A percentile compares a stretch with the other conserved stretches of the same genome.
Conservation (phyloP, 768 basidiomycete genomes). For the Cyathus striatus region DNA sequence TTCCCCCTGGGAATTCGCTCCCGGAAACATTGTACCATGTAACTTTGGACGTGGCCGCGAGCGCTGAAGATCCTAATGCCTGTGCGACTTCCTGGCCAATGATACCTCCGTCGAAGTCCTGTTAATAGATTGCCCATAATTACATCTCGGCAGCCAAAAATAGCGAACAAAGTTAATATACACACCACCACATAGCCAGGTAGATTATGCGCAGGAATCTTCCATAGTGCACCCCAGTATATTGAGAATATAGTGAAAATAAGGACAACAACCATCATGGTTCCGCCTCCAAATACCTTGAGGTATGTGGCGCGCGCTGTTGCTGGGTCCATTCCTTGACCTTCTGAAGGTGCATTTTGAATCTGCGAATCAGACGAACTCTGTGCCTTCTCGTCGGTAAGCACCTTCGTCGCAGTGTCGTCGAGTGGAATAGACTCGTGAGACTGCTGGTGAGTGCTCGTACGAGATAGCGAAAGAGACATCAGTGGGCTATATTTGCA, state of each 20-base stretch:
- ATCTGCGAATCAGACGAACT: no score
- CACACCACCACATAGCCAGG: conserved; percentile 50
- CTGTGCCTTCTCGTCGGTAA: no score
- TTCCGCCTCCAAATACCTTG: conserved; percentile 24
- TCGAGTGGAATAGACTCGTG: no score
- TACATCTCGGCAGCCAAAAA: not conserved
- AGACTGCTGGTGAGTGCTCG: no score
- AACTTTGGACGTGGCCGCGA: conserved; percentile 26
- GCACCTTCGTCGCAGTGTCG: no score
- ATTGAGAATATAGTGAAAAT: conserved; percentile 42
- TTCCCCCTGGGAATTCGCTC: conserved; percentile 35
- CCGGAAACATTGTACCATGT: conserved; percentile 35
- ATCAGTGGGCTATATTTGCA: no score
- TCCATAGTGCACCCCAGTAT: conserved; percentile 49
- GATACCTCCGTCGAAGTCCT: conserved; percentile 51
- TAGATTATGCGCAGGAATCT: conserved; percentile 30
- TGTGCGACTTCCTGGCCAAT: conserved; percentile 40
- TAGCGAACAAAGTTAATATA: not conserved
- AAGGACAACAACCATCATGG: conserved; percentile 24
- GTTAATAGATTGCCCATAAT: not conserved
- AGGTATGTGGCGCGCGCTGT: conserved; percentile 29
- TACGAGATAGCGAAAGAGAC: no score
- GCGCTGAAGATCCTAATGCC: conserved; percentile 21
- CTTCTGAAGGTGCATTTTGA: no score
- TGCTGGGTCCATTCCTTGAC: no score